Percentiles rank a stretch among this genome's conserved stretches.
Evolutionary conservation across 2,329 filamentous ascomycete species (phyloP).

Genomic region (Diplodia corticola): DNA sequence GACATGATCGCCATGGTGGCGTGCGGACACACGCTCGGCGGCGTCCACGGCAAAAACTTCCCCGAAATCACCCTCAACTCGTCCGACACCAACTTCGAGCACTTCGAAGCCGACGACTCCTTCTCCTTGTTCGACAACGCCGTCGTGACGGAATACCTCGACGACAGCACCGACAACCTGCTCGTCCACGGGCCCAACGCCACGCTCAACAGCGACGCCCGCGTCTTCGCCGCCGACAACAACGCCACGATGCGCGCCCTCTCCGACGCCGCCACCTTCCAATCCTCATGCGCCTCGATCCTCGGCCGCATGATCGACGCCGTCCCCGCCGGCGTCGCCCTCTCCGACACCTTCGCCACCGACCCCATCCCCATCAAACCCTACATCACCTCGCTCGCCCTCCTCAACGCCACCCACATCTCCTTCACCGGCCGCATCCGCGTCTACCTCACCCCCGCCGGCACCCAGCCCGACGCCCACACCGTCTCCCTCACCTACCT

Average conservation of each 20-base stretch:
- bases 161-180: not conserved
- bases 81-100: slow-evolving; percentile 8
- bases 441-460: not conserved
- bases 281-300: not conserved
- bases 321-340: not conserved
- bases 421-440: slow-evolving; percentile 16
- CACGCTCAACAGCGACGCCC: slow-evolving; percentile 7
- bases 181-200: not conserved
- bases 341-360: not conserved
- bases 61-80: slow-evolving; percentile 18
- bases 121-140: slow-evolving; percentile 13
- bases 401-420: slow-evolving; percentile 4
- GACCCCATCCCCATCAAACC: not conserved
- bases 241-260: slow-evolving; percentile 17
- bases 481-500: slow-evolving; percentile 1
- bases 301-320: slow-evolving; percentile 22
- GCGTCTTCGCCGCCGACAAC: slow-evolving; percentile 21
- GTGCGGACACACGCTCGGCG: slow-evolving; percentile 18
- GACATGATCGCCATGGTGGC: slow-evolving; percentile 22
- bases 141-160: slow-evolving; percentile 21
- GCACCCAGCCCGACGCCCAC: not conserved
- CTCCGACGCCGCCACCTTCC: slow-evolving; percentile 1
- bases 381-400: not conserved
- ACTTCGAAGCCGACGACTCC: slow-evolving; percentile 3
- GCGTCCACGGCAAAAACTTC: slow-evolving; percentile 13